Base-by-base conservation (phyloP, 208 protist genomes). In the Leishmania mexicana region DNA sequence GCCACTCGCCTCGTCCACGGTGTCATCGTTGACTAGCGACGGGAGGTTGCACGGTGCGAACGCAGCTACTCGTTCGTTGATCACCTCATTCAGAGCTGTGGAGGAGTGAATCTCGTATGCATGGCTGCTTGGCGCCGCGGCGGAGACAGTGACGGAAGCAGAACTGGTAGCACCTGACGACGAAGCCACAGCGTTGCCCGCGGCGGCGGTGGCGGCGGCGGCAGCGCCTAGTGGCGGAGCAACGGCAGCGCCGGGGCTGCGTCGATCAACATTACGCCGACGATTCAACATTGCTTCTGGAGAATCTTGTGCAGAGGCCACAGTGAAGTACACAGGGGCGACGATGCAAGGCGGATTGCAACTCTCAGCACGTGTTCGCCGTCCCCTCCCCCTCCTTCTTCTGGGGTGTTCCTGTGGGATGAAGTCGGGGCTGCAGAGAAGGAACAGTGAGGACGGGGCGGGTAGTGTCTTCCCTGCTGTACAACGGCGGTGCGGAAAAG, bases 21-120 rank as follows among this genome's bases (percentile, higher is more conserved):
- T 68, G 31, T 89, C 78, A 47, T 90, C 83, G 42, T 86, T 88
- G 35, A 92, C 78, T 3, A 97, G 90, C 7, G 90, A 90, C 0
- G 92, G 94, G 57, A 97, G 83, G 13, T 87, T 83, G 17, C 81
- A 87, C 8, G 94, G 87, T 3, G 88, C 88, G 68, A 96, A 96
- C 71, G 90, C 94, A 17, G 85, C 85, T 7, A 97, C 86, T 35
- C 88, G 92, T 71, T 94, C 87, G 54, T 79, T 85, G 38, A 97
- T 89, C 42, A 92, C 67, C 47, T 87, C 84, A n/a, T 88, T 72
- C 28, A 88, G 78, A 5, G 81, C 76, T 21, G 74, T 49, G 8
- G 74, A 51, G 5, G 81, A 65, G 42, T 85, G 73, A 10, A 51
- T 24, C 45, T 82, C 73, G 78, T 90, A 58, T n/a, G 49, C 11